Base-by-base conservation (phyloP, 2,329 filamentous ascomycete genomes). In the Ceratocystis diversiconidia region DNA sequence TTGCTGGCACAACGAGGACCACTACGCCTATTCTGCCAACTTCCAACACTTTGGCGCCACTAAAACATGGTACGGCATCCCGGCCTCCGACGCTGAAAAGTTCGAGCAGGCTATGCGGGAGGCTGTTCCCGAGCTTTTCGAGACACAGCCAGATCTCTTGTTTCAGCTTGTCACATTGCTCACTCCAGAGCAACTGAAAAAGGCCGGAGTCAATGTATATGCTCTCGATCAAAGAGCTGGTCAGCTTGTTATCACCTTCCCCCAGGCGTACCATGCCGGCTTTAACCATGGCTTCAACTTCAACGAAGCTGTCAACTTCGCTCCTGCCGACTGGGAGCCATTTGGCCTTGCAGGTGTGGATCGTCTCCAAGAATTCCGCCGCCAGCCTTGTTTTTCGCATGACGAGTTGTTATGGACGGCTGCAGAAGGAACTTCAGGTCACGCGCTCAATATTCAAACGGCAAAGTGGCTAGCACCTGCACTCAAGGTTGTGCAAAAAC, bases 251-350 rank as follows among this genome's bases (percentile, higher is more conserved):
- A 86, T 99, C 69, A 99, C 94, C 0, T 99, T 96, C 71, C 94
- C 94, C 0, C 89, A 96, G 73, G 94, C 94, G 0, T 99, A 97
- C 71, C 94, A 99, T 73, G 92, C 94, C 5, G 94, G 94, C 0
- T 99, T 99, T 77, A 99, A 99, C 71, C 94, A 99, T 71, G 94
- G 89, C 0, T 99, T 99, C 79, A 99, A 99, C 73, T 95, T 96
- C 75, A 99, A 99, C 71, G 94, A 99, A 74, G 94, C 94, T 4
- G 94, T 99, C 70, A 99, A 99, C 73, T 99, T 99, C 76, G 94
- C 94, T 0, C 94, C 94, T 0, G 81, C 80, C 32, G 94, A 99
- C 71, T 99, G 94, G 94, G 94, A 99, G 72, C 90, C 91, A 0
- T 95, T 86, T 72, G 94, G 94, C 1, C 85, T 92, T 65, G 82